phyloP scores from a whole-genome alignment of 305 asterid genomes.

The Solanum aculeatissimum region DNA sequence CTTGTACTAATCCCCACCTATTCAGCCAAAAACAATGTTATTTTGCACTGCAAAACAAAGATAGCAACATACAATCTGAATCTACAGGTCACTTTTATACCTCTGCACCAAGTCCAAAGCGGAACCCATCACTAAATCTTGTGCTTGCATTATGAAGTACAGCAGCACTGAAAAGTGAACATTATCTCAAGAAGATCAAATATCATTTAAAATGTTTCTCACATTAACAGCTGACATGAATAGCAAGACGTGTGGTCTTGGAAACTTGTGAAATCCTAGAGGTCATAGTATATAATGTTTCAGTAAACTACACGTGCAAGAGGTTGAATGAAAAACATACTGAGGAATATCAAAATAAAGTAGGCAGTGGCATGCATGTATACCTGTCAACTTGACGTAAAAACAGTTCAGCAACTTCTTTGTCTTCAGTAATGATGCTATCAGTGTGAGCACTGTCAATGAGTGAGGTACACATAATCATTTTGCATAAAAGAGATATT shows the following conservation, averaged over 20 bases:
- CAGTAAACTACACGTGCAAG: not conserved
- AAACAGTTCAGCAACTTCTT: constrained; percentile 62
- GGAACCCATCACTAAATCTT: constrained; percentile 88
- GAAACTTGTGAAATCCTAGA: not conserved
- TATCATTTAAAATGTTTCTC: not conserved
- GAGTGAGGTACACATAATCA: not conserved
- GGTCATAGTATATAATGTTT: not conserved
- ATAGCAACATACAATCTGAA: not conserved
- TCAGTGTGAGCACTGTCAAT: constrained; percentile 88
- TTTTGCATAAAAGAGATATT: not conserved
- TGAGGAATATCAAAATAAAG: not conserved
- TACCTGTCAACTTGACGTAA: constrained; percentile 85
- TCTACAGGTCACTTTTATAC: constrained; percentile 11
- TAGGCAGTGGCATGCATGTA: not conserved
- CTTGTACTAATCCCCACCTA: constrained; percentile 98
- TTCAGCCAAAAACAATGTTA: constrained; percentile 4
- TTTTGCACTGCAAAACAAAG: not conserved
- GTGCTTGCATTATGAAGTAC: constrained; percentile 97
- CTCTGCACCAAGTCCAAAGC: constrained; percentile 99
- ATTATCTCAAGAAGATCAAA: not conserved
- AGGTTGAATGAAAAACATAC: not conserved
- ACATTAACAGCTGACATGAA: not conserved
- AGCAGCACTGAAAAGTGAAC: constrained; percentile 65
- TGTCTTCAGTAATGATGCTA: constrained; percentile 74
- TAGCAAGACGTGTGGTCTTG: not conserved